phyloP scores from a whole-genome alignment of 192 early-diverging fungal genomes.

The Coemansia sp. region DNA sequence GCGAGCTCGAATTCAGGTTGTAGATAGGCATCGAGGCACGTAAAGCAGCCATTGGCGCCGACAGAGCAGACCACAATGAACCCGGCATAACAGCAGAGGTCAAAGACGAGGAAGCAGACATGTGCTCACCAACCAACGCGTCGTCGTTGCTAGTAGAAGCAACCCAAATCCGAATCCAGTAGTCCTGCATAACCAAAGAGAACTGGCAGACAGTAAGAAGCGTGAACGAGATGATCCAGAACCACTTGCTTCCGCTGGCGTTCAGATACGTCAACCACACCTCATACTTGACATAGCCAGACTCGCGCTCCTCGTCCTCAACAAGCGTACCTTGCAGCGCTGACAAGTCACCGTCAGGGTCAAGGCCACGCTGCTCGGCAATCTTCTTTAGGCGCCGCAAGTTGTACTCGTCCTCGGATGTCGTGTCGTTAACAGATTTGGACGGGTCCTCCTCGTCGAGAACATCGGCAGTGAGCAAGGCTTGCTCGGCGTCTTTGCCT shows the following conservation, averaged over 20 bases:
- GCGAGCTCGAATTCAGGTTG: background rate
- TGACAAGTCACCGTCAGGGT: slow-evolving; percentile 29
- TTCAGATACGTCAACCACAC: slow-evolving; percentile 77
- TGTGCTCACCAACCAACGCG: background rate
- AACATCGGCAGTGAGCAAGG: slow-evolving; percentile 34
- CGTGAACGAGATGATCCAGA: slow-evolving; percentile 58
- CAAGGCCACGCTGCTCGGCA: slow-evolving; percentile 37
- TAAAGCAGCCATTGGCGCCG: background rate
- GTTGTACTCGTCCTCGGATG: slow-evolving; percentile 35
- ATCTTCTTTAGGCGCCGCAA: slow-evolving; percentile 27
- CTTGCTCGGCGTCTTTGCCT: background rate
- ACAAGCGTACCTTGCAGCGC: slow-evolving; percentile 63
- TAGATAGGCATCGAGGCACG: background rate
- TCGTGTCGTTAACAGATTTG: slow-evolving; percentile 13
- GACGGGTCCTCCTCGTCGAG: slow-evolving; percentile 15
- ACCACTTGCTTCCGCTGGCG: slow-evolving; percentile 63
- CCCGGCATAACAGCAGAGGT: background rate
- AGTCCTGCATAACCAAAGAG: slow-evolving; percentile 58
- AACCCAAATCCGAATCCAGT: slow-evolving; percentile 52
- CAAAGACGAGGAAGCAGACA: background rate
- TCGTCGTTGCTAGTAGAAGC: slow-evolving; percentile 13
- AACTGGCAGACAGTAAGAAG: slow-evolving; percentile 56
- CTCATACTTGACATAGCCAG: slow-evolving; percentile 66
- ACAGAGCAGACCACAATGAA: background rate
- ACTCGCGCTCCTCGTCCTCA: slow-evolving; percentile 77